Conservation (phyloP, 257 asterid genomes). For the Leonotis leonurus region DNA sequence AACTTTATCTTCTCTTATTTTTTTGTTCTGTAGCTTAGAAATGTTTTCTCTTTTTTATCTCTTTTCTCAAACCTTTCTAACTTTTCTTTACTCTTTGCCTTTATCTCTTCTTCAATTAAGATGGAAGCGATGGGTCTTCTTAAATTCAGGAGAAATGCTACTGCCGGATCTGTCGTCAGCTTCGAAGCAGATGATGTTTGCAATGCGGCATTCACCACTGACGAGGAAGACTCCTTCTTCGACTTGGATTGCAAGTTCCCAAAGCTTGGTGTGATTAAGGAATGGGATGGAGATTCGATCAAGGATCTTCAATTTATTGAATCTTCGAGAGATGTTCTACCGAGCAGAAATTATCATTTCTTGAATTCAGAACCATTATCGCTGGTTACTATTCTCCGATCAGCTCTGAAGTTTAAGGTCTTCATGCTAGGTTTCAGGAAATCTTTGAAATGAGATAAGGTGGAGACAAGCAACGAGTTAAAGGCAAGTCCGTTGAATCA, state of each 20-base stretch:
- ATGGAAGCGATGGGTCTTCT: conserved; percentile 65
- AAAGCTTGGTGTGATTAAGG: not conserved
- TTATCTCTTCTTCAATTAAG: too few species aligned
- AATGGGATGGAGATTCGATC: not conserved
- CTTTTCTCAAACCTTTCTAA: too few species aligned
- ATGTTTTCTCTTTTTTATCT: too few species aligned
- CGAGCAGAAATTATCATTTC: conserved; percentile 18
- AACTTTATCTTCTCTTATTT: too few species aligned
- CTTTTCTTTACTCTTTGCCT: too few species aligned
- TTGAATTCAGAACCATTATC: conserved; percentile 41
- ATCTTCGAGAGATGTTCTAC: conserved; percentile 43
- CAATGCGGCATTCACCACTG: conserved; percentile 15
- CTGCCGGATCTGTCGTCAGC: conserved; percentile 24
- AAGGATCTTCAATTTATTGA: conserved; percentile 29
- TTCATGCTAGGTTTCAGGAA: conserved; percentile 36
- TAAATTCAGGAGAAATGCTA: conserved; percentile 49
- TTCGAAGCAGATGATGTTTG: conserved; percentile 26
- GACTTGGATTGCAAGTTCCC: conserved; percentile 57
- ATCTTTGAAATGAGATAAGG: conserved; percentile 23
- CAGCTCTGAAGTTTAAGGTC: conserved; percentile 43
- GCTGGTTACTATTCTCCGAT: conserved; percentile 42
- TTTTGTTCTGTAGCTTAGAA: too few species aligned
- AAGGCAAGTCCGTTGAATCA: conserved; percentile 28
- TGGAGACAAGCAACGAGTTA: conserved; percentile 20
- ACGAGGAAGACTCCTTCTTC: conserved; percentile 56